A percentile compares a stretch with the other conserved stretches of the same genome.
phyloP scores from a whole-genome alignment of 805 yeast species.

The Monosporozyma aerobia region DNA sequence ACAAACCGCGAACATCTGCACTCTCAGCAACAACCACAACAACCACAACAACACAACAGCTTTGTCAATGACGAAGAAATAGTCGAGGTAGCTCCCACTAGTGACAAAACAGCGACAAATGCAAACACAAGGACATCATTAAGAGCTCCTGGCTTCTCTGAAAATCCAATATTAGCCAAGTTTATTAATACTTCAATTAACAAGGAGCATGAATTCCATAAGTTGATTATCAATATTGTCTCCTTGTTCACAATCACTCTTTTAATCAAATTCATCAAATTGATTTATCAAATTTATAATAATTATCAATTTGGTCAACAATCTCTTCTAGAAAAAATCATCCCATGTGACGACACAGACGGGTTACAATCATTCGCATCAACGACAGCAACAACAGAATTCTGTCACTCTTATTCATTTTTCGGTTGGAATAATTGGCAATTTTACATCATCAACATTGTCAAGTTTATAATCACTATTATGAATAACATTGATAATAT shows the following conservation, averaged over 20 bases:
- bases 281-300: conserved; percentile 1
- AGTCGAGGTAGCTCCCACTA: conserved; percentile 1
- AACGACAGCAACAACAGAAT: background rate
- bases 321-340: background rate
- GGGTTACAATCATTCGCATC: background rate
- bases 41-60: background rate
- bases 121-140: background rate
- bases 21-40: background rate
- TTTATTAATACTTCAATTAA: conserved; percentile 32
- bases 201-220: conserved; percentile 33
- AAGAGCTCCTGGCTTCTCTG: conserved; percentile 16
- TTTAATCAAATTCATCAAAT: conserved; percentile 12
- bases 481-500: conserved; percentile 12
- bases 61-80: background rate
- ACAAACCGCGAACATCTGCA: background rate
- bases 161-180: conserved; percentile 23
- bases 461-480: conserved; percentile 5
- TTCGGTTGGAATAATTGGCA: background rate
- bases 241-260: conserved; percentile 27
- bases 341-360: background rate
- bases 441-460: background rate
- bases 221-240: conserved; percentile 28
- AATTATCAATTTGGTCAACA: background rate
- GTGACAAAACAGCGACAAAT: background rate
- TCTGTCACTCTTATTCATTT: background rate